Conservation (phyloP, 2,329 filamentous ascomycete species). For the Colletotrichum endophyticum region DNA sequence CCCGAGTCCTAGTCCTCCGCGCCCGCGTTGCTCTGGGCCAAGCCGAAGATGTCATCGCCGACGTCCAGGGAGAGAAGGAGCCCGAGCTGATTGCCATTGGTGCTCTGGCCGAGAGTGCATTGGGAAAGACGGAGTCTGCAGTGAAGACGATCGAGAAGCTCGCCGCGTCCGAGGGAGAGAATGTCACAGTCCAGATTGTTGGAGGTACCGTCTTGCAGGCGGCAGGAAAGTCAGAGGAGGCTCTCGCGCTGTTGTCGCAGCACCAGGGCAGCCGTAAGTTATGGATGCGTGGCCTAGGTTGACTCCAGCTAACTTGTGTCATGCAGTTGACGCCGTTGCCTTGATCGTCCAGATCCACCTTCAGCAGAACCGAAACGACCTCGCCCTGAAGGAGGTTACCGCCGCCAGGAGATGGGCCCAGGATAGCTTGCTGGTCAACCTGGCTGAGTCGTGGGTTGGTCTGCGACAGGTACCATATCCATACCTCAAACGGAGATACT, state of each 20-base stretch:
- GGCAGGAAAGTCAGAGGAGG: conserved; percentile 83
- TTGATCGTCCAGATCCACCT: conserved; percentile 93
- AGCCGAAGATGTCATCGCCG: conserved; percentile 72
- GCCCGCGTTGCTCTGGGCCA: conserved; percentile 84
- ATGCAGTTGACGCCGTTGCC: conserved; percentile 75
- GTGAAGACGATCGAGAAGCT: conserved; percentile 70
- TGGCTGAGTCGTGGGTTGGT: conserved; percentile 95
- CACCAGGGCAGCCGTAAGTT: conserved; percentile 85
- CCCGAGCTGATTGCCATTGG: conserved; percentile 80
- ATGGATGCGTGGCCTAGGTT: background rate
- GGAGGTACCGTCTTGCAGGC: conserved; percentile 83
- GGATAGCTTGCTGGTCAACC: conserved; percentile 89
- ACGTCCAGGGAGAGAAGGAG: conserved; percentile 66
- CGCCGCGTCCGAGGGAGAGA: conserved; percentile 70
- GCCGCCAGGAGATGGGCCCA: conserved; percentile 93
- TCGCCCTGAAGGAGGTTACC: conserved; percentile 87
- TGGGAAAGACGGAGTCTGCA: conserved; percentile 67
- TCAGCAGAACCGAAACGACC: conserved; percentile 87
- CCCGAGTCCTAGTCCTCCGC: conserved; percentile 79
- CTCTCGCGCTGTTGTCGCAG: conserved; percentile 76
- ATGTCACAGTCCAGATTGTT: conserved; percentile 80
- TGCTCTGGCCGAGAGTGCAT: conserved; percentile 71
- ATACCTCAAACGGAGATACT: background rate
- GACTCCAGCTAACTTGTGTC: background rate
- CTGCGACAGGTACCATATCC: conserved; percentile 72